These are phyloP conservation scores for Candida endomychidarum DNA, from an alignment of 805 yeast genomes.

Conservation along the genomic window DNA sequence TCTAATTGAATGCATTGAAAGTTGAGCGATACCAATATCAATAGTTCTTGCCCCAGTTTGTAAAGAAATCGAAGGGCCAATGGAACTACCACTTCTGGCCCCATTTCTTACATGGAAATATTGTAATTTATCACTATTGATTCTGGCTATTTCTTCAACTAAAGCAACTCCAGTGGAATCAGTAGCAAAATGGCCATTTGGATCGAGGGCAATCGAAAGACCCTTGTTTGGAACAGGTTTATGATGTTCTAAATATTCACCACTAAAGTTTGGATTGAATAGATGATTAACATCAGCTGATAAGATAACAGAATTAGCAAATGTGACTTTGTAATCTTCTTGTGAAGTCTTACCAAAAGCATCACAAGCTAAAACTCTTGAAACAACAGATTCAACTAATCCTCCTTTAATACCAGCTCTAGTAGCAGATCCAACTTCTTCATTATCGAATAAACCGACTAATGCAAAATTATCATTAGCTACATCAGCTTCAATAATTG, in stretches of 20 bases:
- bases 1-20: slow-evolving; percentile 84
- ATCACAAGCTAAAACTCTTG: slow-evolving; percentile 47
- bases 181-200: slow-evolving; percentile 83
- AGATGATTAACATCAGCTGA: slow-evolving; percentile 87
- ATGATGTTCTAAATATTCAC: slow-evolving; percentile 74
- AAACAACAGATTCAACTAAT: slow-evolving; percentile 61
- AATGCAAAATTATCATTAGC: slow-evolving; percentile 47
- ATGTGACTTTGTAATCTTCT: slow-evolving; percentile 40
- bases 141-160: slow-evolving; percentile 65
- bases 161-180: slow-evolving; percentile 73
- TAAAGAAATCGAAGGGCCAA: slow-evolving; percentile 69
- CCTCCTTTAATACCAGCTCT: slow-evolving; percentile 86
- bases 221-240: slow-evolving; percentile 81
- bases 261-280: slow-evolving; percentile 71
- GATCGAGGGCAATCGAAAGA: slow-evolving; percentile 65
- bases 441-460: slow-evolving; percentile 73
- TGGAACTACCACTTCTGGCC: slow-evolving; percentile 84
- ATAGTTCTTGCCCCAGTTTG: slow-evolving; percentile 74
- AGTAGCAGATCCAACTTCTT: slow-evolving; percentile 79
- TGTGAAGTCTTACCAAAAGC: slow-evolving; percentile 23
- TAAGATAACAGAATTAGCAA: slow-evolving; percentile 74
- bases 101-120: slow-evolving; percentile 86
- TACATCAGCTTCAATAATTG: slow-evolving; percentile 46
- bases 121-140: slow-evolving; percentile 66
- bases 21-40: slow-evolving; percentile 80